Evolutionary conservation across 768 basidiomycete genomes (phyloP).

Genomic region (Serendipita indica): DNA sequence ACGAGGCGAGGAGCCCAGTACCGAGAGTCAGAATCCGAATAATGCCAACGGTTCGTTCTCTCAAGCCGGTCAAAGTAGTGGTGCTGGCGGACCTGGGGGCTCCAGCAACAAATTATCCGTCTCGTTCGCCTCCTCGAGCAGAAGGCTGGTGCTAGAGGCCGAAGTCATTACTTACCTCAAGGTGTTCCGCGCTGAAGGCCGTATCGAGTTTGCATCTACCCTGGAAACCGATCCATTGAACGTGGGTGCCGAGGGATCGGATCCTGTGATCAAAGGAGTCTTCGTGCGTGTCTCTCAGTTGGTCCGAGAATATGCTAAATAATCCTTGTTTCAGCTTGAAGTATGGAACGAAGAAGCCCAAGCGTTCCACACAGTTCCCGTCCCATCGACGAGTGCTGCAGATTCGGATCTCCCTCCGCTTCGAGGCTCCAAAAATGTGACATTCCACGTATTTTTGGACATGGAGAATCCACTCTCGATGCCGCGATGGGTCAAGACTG

Average conservation of each 20-base stretch:
- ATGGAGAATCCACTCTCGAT: conserved; percentile 79
- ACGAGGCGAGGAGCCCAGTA: conserved; percentile 10
- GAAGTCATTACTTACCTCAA: conserved; percentile 69
- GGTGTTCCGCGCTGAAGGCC: conserved; percentile 67
- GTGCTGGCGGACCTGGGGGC: background rate
- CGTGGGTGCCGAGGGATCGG: conserved; percentile 22
- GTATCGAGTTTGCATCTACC: conserved; percentile 66
- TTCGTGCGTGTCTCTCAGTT: conserved; percentile 36
- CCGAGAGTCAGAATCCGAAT: background rate
- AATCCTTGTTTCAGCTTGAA: conserved; percentile 40
- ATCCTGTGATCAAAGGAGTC: conserved; percentile 53
- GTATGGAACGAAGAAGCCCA: conserved; percentile 40
- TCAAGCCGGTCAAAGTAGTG: background rate
- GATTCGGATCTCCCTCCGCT: background rate
- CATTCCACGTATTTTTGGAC: conserved; percentile 69
- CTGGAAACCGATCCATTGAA: conserved; percentile 26
- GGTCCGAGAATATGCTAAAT: conserved; percentile 8
- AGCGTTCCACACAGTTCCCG: conserved; percentile 9
- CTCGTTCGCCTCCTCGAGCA: conserved; percentile 79
- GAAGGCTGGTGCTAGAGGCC: conserved; percentile 78
- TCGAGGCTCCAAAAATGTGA: conserved; percentile 26
- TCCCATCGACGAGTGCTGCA: background rate
- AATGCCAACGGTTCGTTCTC: background rate
- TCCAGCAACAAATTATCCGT: conserved; percentile 48
- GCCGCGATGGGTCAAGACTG: conserved; percentile 92